Percentiles rank a stretch among this genome's conserved stretches.
phyloP scores from a whole-genome alignment of 192 early-diverging fungal genomes.

The Coemansia umbellata region DNA sequence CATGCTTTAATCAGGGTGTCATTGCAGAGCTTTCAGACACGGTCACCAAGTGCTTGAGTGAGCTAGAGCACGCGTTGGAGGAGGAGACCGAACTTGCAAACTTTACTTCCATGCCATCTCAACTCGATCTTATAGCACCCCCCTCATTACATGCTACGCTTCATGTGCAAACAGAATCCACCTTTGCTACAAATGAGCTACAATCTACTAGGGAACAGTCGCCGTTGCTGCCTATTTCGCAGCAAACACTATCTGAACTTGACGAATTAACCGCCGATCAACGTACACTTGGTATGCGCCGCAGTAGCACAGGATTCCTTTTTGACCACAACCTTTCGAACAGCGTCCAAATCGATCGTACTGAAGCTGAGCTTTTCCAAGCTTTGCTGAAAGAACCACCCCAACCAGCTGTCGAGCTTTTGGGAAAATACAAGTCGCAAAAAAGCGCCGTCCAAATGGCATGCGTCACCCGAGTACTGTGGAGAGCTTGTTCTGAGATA shows the following conservation, averaged over 20 bases:
- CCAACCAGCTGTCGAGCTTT: slow-evolving; percentile 7
- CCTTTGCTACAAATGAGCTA: background rate
- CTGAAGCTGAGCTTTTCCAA: slow-evolving; percentile 45
- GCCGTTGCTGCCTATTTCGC: slow-evolving; percentile 1
- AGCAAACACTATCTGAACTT: background rate
- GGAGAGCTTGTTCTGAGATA: slow-evolving; percentile 49
- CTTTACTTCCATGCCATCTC: slow-evolving; percentile 17
- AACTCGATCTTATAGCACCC: slow-evolving; percentile 36
- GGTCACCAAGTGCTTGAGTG: slow-evolving; percentile 65
- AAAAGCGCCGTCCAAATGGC: slow-evolving; percentile 39
- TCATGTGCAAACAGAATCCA: background rate
- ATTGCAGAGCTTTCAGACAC: slow-evolving; percentile 87
- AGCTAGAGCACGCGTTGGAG: slow-evolving; percentile 66
- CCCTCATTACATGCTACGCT: slow-evolving; percentile 20
- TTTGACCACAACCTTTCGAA: slow-evolving; percentile 19
- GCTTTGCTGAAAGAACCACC: slow-evolving; percentile 8
- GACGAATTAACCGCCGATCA: background rate
- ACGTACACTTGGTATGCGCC: slow-evolving; percentile 1
- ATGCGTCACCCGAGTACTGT: slow-evolving; percentile 41
- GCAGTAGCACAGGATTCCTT: slow-evolving; percentile 23
- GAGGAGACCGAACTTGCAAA: slow-evolving; percentile 23
- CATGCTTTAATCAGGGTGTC: slow-evolving; percentile 93
- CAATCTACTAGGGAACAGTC: background rate
- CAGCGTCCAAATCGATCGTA: slow-evolving; percentile 39
- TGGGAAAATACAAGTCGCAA: slow-evolving; percentile 13